Percentiles rank a stretch among this genome's conserved stretches.
These are phyloP conservation scores for Pichia sp. DNA, from an alignment of 1,139 yeast genomes.

Conservation along the genomic window DNA sequence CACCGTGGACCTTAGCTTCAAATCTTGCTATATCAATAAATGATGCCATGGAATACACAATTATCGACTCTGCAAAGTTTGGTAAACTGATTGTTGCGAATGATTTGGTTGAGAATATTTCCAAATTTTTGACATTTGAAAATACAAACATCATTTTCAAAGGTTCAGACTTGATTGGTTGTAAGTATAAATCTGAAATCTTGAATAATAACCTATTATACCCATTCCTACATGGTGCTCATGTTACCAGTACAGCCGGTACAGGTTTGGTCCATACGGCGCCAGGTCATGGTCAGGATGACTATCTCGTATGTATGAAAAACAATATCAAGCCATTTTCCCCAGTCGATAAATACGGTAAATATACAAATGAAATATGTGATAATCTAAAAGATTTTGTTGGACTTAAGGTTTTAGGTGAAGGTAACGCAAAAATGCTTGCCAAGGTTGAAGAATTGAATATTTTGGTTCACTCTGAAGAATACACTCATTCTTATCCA, in stretches of 20 bases:
- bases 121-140: constrained; percentile 3
- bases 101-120: constrained; percentile 28
- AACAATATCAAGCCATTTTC: constrained; percentile 56
- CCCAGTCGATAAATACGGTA: constrained; percentile 73
- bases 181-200: constrained; percentile 52
- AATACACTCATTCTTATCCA: constrained; percentile 78
- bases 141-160: constrained; percentile 21
- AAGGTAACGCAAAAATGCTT: constrained; percentile 46
- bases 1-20: constrained; percentile 95
- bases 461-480: constrained; percentile 30
- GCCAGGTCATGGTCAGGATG: constrained; percentile 97
- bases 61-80: constrained; percentile 30
- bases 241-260: constrained; percentile 77
- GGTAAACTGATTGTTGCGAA: constrained; percentile 45
- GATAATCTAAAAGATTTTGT: constrained; percentile 34
- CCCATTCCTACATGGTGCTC: constrained; percentile 72
- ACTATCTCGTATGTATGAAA: constrained; percentile 61
- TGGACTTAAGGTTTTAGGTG: constrained; percentile 53
- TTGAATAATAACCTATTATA: constrained; percentile 20
- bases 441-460: constrained; percentile 38
- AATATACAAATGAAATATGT: constrained; percentile 43
- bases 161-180: constrained; percentile 41
- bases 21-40: constrained; percentile 79
- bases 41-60: constrained; percentile 47
- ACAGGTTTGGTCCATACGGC: constrained; percentile 96